A percentile compares a stretch with the other conserved stretches of the same genome.
These are phyloP conservation scores for Mortierella antarctica DNA, from an alignment of 192 early-diverging fungal species.

Conservation along the genomic window DNA sequence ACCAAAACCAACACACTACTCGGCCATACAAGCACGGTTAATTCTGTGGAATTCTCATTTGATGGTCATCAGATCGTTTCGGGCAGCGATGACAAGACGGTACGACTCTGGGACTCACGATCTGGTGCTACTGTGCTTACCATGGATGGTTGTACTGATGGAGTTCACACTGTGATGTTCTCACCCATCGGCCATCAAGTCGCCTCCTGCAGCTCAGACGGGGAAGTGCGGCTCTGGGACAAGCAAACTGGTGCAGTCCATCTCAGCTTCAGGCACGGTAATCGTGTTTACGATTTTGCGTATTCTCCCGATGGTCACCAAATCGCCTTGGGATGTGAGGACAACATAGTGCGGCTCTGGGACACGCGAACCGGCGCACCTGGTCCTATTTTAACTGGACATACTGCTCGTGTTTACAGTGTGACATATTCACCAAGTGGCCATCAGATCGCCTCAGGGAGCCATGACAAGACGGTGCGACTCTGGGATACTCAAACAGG, in stretches of 20 bases:
- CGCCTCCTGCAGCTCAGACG: not conserved
- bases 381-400: too few relatives aligned
- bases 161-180: not conserved
- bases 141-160: not conserved
- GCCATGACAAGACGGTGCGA: too few relatives aligned
- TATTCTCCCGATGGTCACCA: too few relatives aligned
- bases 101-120: not conserved
- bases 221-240: not conserved
- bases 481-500: not conserved
- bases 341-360: too few relatives aligned
- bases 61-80: not conserved
- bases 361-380: too few relatives aligned
- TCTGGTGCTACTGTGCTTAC: not conserved
- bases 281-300: too few relatives aligned
- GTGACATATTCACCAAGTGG: not conserved
- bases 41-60: not conserved
- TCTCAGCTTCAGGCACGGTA: not conserved
- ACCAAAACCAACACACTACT: not conserved
- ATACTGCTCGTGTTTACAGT: not conserved
- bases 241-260: not conserved
- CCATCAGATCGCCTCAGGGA: not conserved
- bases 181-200: not conserved
- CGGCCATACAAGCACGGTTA: not conserved
- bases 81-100: not conserved
- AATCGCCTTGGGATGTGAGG: too few relatives aligned